Conservation (phyloP, 2,329 filamentous ascomycete genomes). For the Biscogniauxia marginata region DNA sequence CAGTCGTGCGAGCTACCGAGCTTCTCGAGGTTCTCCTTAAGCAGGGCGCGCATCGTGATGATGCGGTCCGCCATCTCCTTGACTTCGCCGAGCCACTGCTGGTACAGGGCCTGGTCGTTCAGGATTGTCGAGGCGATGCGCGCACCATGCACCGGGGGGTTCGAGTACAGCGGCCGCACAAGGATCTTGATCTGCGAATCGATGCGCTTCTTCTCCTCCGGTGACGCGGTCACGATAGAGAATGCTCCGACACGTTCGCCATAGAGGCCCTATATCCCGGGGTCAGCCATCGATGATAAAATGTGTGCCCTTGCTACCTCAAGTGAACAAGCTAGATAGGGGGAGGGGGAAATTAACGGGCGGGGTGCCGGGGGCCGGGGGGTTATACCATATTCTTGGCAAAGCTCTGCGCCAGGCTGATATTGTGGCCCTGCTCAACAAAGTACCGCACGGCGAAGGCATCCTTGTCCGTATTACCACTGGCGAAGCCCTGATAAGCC, state of each 20-base stretch:
- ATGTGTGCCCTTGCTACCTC: too few relatives aligned
- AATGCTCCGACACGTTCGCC: conserved; percentile 98
- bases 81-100: conserved; percentile 94
- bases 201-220: conserved; percentile 91
- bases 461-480: conserved; percentile 86
- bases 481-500: conserved; percentile 98
- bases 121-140: conserved; percentile 92
- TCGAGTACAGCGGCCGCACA: conserved; percentile 95
- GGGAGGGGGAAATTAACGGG: background rate
- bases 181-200: conserved; percentile 99
- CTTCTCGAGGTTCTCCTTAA: conserved; percentile 93
- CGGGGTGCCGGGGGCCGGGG: background rate
- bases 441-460: conserved; percentile 94
- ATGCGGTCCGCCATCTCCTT: conserved; percentile 99
- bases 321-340: too few relatives aligned
- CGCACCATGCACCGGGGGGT: conserved; percentile 94
- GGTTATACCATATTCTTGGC: conserved; percentile 94
- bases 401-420: conserved; percentile 88
- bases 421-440: conserved; percentile 84
- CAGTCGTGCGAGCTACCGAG: conserved; percentile 96
- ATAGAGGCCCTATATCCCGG: conserved; percentile 76
- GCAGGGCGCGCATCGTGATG: conserved; percentile 93
- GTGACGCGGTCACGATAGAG: conserved; percentile 81
- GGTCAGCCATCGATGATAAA: too few relatives aligned
- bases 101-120: conserved; percentile 78